A percentile compares a stretch with the other conserved stretches of the same genome.
Conservation (phyloP, 352 stramenopile species). For the Phytophthora pinifolia region DNA sequence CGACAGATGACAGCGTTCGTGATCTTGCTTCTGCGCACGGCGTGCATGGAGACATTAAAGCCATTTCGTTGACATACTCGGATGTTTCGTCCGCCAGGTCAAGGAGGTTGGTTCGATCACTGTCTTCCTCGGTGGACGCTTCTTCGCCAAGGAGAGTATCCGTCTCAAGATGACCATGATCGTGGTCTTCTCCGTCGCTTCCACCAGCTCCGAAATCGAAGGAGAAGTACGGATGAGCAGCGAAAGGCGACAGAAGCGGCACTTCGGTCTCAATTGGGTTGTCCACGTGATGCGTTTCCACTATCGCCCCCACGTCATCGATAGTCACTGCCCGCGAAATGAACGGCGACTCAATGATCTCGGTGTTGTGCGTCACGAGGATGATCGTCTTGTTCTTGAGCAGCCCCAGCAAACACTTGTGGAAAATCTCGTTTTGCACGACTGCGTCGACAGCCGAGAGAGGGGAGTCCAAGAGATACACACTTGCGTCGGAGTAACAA, state of each 20-base stretch:
- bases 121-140: constrained; percentile 6
- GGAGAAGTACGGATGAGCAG: constrained; percentile 11
- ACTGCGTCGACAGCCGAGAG: constrained; percentile 50
- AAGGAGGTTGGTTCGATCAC: constrained; percentile 3
- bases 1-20: constrained; percentile 2
- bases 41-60: constrained; percentile 28
- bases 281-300: constrained; percentile 19
- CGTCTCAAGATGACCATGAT: constrained; percentile 8
- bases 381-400: constrained; percentile 58
- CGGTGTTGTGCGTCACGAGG: constrained; percentile 55
- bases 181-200: not conserved
- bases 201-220: constrained; percentile 6
- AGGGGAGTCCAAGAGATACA: constrained; percentile 52
- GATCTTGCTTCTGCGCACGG: constrained; percentile 15
- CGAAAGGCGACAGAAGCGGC: constrained; percentile 21
- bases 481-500: constrained; percentile 51
- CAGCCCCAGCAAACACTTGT: constrained; percentile 61
- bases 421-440: constrained; percentile 76
- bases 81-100: constrained; percentile 15
- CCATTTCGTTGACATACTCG: constrained; percentile 29
- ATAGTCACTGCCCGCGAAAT: constrained; percentile 34
- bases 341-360: constrained; percentile 38
- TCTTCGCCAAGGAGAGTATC: constrained; percentile 11
- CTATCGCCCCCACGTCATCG: constrained; percentile 15
- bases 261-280: constrained; percentile 10